A percentile compares a stretch with the other conserved stretches of the same genome.
These are phyloP conservation scores for Lecanicillium sp. DNA, from an alignment of 2,329 filamentous ascomycete species.

Conservation along the genomic window DNA sequence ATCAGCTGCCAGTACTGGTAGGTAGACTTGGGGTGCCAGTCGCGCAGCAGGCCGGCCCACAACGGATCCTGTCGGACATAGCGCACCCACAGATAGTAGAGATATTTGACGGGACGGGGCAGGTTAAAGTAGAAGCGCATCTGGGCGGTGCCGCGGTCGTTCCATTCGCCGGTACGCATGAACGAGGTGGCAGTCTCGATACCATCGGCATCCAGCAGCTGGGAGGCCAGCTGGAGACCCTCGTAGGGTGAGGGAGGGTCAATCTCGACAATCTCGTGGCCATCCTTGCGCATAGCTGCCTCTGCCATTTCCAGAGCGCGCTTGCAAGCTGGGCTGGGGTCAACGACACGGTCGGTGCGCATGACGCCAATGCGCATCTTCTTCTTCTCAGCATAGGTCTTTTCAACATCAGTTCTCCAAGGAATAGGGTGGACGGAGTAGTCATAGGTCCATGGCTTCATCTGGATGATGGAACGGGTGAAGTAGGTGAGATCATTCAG, in stretches of 20 bases:
- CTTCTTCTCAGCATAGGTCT: conserved; percentile 52
- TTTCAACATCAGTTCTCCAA: conserved; percentile 59
- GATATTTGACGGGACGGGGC: conserved; percentile 64
- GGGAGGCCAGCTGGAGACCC: conserved; percentile 66
- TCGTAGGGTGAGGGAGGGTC: conserved; percentile 64
- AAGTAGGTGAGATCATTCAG: conserved; percentile 80
- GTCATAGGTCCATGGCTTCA: conserved; percentile 86
- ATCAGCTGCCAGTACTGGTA: conserved; percentile 80
- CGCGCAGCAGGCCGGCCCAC: conserved; percentile 68
- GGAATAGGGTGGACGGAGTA: conserved; percentile 76
- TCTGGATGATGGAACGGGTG: conserved; percentile 64
- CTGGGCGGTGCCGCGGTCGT: conserved; percentile 68
- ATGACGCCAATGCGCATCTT: conserved; percentile 67
- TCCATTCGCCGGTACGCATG: conserved; percentile 69
- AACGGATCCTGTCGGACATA: conserved; percentile 68
- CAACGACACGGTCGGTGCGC: conserved; percentile 72
- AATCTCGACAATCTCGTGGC: conserved; percentile 63
- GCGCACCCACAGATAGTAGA: conserved; percentile 87
- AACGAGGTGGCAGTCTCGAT: conserved; percentile 71
- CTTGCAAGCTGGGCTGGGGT: conserved; percentile 75
- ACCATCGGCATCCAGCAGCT: conserved; percentile 78
- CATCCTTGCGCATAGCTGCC: conserved; percentile 57
- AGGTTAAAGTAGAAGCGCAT: conserved; percentile 67
- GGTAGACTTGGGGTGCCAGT: conserved; percentile 66
- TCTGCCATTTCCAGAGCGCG: conserved; percentile 67